Evolutionary conservation across 306 rosid genomes (phyloP), one percentile per base, ranked within the genome.

Genomic region (Quercus ilex): DNA sequence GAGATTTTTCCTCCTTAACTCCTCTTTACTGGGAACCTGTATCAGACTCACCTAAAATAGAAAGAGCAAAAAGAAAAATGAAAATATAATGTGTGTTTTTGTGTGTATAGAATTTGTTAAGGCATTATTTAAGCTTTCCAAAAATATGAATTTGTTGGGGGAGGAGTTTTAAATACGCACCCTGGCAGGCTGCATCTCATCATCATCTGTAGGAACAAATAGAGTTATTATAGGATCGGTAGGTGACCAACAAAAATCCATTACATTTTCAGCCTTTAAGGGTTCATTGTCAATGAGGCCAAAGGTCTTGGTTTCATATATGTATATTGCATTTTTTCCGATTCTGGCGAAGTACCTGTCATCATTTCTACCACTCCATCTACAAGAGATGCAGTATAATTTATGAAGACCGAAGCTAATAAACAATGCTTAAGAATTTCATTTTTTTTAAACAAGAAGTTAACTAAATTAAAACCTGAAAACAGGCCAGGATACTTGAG

Each of bases 221-320:
- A 87, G 80, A 3, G 88, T 76, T 43, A 87, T 79, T 55, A 87
- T 87, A 5, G 88, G 81, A 79, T 87, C 90, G 0, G 88, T 69
- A 4, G 90, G 90, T 3, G 90, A 87, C 90, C 90, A 87, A 57
- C 86, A 59, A 70, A 87, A 87, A 74, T 87, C 90, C 88, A 84
- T 69, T 6, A 87, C 90, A 62, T 84, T 87, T 46, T 84, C 90
- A 52, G 79, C 86, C 82, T 84, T 84, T 58, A 84, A 57, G 30
- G 90, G 84, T 59, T 78, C 84, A 56, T 87, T 87, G 74, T 87
- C 90, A 49, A 87, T 30, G 20, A 87, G 90, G 28, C 86, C 82
- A 75, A 87, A 87, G 5, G 81, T 87, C 51, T 84, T 83, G 5
- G 90, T 87, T 74, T 84, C 88, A 60, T 87, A 87, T 35, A 87